These are phyloP conservation scores for Furcasterigmium furcatum DNA, from an alignment of 2,329 filamentous ascomycete genomes.

Conservation along the genomic window DNA sequence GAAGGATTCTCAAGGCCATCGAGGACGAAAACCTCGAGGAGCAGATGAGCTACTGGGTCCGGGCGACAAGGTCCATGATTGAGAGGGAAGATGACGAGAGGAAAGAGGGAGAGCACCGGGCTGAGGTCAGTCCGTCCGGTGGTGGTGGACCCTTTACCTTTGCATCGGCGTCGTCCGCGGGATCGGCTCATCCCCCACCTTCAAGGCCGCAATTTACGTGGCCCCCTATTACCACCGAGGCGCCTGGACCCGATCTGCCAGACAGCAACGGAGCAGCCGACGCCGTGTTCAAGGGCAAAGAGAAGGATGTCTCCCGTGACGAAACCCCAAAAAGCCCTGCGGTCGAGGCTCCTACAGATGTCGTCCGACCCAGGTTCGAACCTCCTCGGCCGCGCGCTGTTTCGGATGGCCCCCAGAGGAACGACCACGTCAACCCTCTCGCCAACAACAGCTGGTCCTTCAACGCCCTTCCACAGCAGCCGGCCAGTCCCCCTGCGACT, in stretches of 20 bases:
- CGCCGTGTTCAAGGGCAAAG: constrained; percentile 13
- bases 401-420: constrained; percentile 52
- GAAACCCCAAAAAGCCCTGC: constrained; percentile 1
- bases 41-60: constrained; percentile 57
- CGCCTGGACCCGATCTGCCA: not conserved
- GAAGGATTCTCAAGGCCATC: constrained; percentile 58
- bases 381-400: constrained; percentile 44
- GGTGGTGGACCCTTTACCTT: constrained; percentile 2
- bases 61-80: constrained; percentile 35
- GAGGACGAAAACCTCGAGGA: constrained; percentile 57
- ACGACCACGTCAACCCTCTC: constrained; percentile 44
- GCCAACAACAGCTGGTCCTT: constrained; percentile 63
- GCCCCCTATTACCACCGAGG: not conserved
- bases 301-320: constrained; percentile 10
- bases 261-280: constrained; percentile 1
- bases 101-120: not conserved
- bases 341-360: constrained; percentile 2
- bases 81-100: constrained; percentile 10
- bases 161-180: not conserved
- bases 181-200: constrained; percentile 3
- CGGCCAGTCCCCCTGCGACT: no score
- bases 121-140: no score
- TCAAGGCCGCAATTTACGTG: constrained; percentile 13
- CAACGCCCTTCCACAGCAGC: constrained; percentile 29
- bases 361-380: constrained; percentile 5